phyloP scores from a whole-genome alignment of 2,329 filamentous ascomycete genomes.

The Biscogniauxia mediterranea region DNA sequence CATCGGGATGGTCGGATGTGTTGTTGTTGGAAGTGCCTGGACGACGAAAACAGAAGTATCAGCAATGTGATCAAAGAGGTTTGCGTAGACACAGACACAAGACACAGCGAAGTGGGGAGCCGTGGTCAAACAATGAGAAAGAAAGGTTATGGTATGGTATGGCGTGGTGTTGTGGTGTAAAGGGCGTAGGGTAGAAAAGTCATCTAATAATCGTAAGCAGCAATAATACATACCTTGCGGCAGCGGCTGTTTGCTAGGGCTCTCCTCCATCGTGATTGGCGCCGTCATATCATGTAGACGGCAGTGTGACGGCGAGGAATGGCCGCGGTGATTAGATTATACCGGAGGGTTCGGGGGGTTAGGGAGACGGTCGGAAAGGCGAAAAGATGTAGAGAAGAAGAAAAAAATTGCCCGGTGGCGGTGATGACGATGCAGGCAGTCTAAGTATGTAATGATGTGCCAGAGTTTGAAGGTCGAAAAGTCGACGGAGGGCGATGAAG shows the following conservation, averaged over 20 bases:
- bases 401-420: slow-evolving; percentile 3
- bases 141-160: background rate
- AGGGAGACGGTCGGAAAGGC: background rate
- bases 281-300: slow-evolving; percentile 18
- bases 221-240: slow-evolving; percentile 24
- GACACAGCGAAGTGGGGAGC: background rate
- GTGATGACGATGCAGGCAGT: slow-evolving; percentile 12
- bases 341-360: too few relatives aligned
- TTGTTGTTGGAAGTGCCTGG: slow-evolving; percentile 21
- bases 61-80: slow-evolving; percentile 17
- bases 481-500: background rate
- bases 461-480: slow-evolving; percentile 18
- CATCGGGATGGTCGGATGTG: slow-evolving; percentile 25
- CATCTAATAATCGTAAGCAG: background rate
- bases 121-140: slow-evolving; percentile 15
- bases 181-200: too few relatives aligned
- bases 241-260: slow-evolving; percentile 19
- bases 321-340: background rate
- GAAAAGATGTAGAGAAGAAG: slow-evolving; percentile 1
- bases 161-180: too few relatives aligned
- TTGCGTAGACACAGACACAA: background rate
- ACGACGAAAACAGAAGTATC: slow-evolving; percentile 18
- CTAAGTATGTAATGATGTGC: slow-evolving; percentile 13
- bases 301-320: background rate
- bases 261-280: slow-evolving; percentile 19